phyloP scores from a whole-genome alignment of 2,329 filamentous ascomycete species.

The Penicillium sp. region DNA sequence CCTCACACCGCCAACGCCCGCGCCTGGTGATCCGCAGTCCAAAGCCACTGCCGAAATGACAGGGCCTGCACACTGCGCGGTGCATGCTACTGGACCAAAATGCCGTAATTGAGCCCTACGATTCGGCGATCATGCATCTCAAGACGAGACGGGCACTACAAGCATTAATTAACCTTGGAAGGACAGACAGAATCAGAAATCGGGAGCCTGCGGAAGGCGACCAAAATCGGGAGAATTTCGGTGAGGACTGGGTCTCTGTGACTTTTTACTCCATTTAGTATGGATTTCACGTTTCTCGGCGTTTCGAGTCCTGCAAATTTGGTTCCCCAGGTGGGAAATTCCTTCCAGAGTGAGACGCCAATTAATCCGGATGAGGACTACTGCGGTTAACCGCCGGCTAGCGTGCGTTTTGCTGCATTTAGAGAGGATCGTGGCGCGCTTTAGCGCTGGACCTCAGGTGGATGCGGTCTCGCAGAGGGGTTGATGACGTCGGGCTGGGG shows the following conservation, averaged over 20 bases:
- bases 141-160: neutral
- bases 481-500: slow-evolving; percentile 16
- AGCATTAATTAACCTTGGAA: neutral
- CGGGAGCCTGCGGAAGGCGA: neutral
- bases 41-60: neutral
- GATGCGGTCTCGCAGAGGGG: slow-evolving; percentile 4
- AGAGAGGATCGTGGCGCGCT: slow-evolving; percentile 25
- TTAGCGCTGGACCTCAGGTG: slow-evolving; percentile 18
- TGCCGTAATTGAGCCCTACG: slow-evolving; percentile 2
- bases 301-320: neutral
- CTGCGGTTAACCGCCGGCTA: slow-evolving; percentile 20
- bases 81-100: slow-evolving; percentile 4
- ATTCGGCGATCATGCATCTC: neutral
- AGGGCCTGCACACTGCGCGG: neutral
- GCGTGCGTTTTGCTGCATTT: slow-evolving; percentile 18
- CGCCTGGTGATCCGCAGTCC: neutral
- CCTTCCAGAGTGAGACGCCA: slow-evolving; percentile 17
- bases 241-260: neutral
- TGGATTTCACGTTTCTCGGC: slow-evolving; percentile 4
- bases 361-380: slow-evolving; percentile 3
- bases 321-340: slow-evolving; percentile 21
- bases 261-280: slow-evolving; percentile 17
- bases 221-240: neutral
- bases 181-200: neutral
- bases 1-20: slow-evolving; percentile 1